phyloP scores from a whole-genome alignment of 805 yeast species.

The Wickerhamiella musiphila region DNA sequence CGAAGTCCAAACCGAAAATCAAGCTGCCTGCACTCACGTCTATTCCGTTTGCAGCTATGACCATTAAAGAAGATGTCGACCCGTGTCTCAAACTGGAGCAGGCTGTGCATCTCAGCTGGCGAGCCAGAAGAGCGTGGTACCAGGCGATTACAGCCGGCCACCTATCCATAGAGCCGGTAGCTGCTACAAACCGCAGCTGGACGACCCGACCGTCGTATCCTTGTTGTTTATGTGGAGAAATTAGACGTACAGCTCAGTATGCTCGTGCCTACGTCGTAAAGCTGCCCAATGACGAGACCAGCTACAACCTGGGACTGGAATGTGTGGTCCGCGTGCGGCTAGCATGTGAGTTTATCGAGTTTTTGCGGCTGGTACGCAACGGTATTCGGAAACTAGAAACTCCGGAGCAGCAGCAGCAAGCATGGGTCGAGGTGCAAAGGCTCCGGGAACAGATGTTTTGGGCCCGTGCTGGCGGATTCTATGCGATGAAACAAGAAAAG shows the following conservation, averaged over 20 bases:
- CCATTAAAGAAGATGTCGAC: slow-evolving; percentile 65
- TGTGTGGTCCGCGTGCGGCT: slow-evolving; percentile 68
- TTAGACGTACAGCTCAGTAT: slow-evolving; percentile 49
- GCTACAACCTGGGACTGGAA: slow-evolving; percentile 49
- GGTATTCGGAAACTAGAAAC: slow-evolving; percentile 43
- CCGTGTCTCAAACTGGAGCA: slow-evolving; percentile 46
- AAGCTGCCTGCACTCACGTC: slow-evolving; percentile 26
- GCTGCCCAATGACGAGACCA: slow-evolving; percentile 13
- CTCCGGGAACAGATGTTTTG: slow-evolving; percentile 64
- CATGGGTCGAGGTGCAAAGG: slow-evolving; percentile 48
- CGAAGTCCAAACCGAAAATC: not conserved
- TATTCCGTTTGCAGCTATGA: slow-evolving; percentile 41
- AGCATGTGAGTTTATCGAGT: slow-evolving; percentile 68
- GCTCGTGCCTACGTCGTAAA: slow-evolving; percentile 60
- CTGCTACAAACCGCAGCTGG: slow-evolving; percentile 64
- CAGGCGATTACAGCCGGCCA: slow-evolving; percentile 59
- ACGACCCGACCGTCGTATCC: slow-evolving; percentile 33
- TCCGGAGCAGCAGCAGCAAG: slow-evolving; percentile 25
- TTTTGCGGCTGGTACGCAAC: slow-evolving; percentile 44
- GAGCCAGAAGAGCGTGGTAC: slow-evolving; percentile 44
- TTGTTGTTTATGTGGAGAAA: slow-evolving; percentile 76
- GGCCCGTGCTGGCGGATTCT: slow-evolving; percentile 50
- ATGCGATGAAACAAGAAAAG: slow-evolving; percentile 2
- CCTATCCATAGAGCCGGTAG: slow-evolving; percentile 70
- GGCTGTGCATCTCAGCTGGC: slow-evolving; percentile 48